A percentile compares a stretch with the other conserved stretches of the same genome.
Evolutionary conservation across 176 grass and related monocot species (phyloP).

Genomic region (Oryza brachyantha): DNA sequence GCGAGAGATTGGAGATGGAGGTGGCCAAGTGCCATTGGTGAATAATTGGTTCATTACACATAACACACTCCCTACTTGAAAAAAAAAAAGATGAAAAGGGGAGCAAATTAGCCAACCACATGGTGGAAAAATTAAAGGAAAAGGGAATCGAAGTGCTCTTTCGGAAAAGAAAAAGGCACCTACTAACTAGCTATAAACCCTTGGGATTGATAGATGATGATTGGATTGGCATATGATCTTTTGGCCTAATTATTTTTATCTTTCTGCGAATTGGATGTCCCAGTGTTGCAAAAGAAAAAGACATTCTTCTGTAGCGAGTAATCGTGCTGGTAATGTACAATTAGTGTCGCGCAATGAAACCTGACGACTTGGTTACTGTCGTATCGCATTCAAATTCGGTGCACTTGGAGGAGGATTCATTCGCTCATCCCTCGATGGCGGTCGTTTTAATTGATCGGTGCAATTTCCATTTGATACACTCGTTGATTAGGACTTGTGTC

Average conservation of each 20-base stretch:
- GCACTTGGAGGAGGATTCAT: conserved; percentile 9
- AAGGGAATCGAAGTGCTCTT: conserved; percentile 14
- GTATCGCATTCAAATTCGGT: neutral
- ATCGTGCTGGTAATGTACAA: neutral
- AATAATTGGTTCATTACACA: neutral
- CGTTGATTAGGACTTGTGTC: conserved; percentile 12
- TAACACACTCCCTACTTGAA: neutral
- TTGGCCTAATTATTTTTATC: neutral
- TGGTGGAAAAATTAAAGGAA: neutral
- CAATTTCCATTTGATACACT: neutral
- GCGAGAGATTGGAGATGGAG: conserved; percentile 6
- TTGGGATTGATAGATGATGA: neutral
- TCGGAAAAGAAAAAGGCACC: conserved; percentile 24
- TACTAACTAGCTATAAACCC: neutral
- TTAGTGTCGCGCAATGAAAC: neutral
- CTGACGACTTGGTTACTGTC: neutral
- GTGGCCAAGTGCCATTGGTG: conserved; percentile 13
- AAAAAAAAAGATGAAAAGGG: neutral
- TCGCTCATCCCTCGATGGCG: neutral
- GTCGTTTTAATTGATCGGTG: conserved; percentile 13
- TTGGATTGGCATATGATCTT: neutral
- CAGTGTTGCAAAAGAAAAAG: neutral
- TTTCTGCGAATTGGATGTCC: neutral
- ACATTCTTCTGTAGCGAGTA: neutral
- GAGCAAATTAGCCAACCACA: neutral